Evolutionary conservation across 2,329 filamentous ascomycete species (phyloP).

Genomic region (Trichoderma sp.): DNA sequence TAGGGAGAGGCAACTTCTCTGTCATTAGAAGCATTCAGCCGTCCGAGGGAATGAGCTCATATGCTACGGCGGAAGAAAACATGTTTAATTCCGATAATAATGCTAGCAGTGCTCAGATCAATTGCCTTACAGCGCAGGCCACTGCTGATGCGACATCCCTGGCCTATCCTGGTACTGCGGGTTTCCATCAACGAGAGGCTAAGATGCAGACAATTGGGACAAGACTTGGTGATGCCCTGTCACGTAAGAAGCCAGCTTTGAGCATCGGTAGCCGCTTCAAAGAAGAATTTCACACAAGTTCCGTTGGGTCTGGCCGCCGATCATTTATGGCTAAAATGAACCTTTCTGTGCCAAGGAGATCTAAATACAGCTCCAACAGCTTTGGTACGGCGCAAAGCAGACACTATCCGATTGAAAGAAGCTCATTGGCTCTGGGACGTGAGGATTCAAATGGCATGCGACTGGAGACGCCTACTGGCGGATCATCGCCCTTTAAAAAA

Average conservation of each 20-base stretch:
- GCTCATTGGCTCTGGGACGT: neutral
- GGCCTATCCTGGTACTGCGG: conserved; percentile 36
- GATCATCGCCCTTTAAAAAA: neutral
- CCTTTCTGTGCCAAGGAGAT: conserved; percentile 32
- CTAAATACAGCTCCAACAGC: conserved; percentile 24
- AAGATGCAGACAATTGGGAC: conserved; percentile 40
- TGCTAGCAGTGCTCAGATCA: conserved; percentile 5
- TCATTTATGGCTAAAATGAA: conserved; percentile 39
- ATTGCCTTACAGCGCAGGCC: neutral
- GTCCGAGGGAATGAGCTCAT: conserved; percentile 28
- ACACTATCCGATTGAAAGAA: neutral
- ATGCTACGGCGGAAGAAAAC: conserved; percentile 27
- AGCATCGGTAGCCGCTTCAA: conserved; percentile 39
- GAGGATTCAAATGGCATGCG: neutral
- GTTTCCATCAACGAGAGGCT: conserved; percentile 37
- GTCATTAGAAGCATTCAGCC: conserved; percentile 21
- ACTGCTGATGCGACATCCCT: conserved; percentile 19
- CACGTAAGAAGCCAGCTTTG: conserved; percentile 30
- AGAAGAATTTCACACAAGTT: conserved; percentile 35
- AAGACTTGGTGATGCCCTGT: conserved; percentile 37
- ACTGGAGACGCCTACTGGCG: neutral
- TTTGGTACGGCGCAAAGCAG: neutral
- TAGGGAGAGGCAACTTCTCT: conserved; percentile 27
- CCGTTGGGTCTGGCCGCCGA: conserved; percentile 10
- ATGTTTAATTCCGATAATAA: conserved; percentile 3